These are phyloP conservation scores for Phytopythium aichiense DNA, from an alignment of 352 stramenopile genomes.

Conservation along the genomic window DNA sequence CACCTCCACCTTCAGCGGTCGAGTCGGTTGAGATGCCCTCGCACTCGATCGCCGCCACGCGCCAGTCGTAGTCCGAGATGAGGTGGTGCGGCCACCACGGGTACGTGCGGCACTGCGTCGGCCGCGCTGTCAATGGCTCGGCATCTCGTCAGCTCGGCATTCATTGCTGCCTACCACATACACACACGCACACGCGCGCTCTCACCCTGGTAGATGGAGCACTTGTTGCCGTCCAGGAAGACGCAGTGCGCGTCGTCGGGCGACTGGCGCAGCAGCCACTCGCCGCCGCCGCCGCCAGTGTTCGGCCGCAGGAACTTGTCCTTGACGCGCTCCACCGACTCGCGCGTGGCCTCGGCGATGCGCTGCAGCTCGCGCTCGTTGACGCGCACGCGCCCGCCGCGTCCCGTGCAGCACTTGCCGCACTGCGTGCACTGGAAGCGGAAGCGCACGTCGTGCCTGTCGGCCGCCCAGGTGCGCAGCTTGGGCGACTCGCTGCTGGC, in stretches of 20 bases:
- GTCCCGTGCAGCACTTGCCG: slow-evolving; percentile 76
- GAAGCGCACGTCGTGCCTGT: slow-evolving; percentile 33
- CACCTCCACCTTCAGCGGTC: background rate
- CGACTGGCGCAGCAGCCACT: slow-evolving; percentile 46
- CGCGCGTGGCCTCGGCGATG: slow-evolving; percentile 28
- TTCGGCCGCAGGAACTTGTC: slow-evolving; percentile 23
- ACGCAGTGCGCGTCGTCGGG: slow-evolving; percentile 53
- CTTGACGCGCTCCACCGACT: slow-evolving; percentile 31
- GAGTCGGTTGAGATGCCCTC: slow-evolving; percentile 45
- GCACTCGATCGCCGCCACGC: slow-evolving; percentile 48
- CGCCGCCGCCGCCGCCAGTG: slow-evolving; percentile 13
- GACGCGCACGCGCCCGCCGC: slow-evolving; percentile 58
- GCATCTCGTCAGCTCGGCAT: background rate
- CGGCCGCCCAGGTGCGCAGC: slow-evolving; percentile 32
- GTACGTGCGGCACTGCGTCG: slow-evolving; percentile 78
- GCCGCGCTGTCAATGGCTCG: slow-evolving; percentile 32
- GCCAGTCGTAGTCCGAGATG: slow-evolving; percentile 79
- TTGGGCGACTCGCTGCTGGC: slow-evolving; percentile 1
- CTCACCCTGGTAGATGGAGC: slow-evolving; percentile 59
- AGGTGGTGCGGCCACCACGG: slow-evolving; percentile 80
- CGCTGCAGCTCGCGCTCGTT: slow-evolving; percentile 54
- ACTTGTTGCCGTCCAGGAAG: slow-evolving; percentile 64
- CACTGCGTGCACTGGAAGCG: slow-evolving; percentile 71
- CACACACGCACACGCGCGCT: background rate
- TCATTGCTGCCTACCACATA: background rate